Percentiles rank a stretch among this genome's conserved stretches.
Evolutionary conservation across 176 grass and related monocot genomes (phyloP).

Genomic region (Triticum turgidum): DNA sequence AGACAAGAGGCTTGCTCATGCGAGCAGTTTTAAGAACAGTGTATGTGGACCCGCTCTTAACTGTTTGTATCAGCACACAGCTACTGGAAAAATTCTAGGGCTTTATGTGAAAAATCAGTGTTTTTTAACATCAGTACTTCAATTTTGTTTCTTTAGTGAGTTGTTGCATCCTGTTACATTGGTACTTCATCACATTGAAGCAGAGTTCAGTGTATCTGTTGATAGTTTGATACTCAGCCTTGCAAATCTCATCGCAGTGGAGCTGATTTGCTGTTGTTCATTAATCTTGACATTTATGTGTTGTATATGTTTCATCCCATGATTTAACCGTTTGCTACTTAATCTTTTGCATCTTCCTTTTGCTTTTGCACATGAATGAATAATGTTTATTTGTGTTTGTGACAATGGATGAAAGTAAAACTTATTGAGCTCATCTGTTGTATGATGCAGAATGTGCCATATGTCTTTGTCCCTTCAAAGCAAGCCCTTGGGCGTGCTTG

Average conservation of each 20-base stretch:
- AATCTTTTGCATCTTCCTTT: neutral
- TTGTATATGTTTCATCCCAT: neutral
- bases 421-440: neutral
- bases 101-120: neutral
- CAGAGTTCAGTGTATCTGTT: neutral
- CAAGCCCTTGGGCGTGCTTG: slow-evolving; percentile 84
- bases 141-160: neutral
- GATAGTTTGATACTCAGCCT: neutral
- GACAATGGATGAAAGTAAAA: neutral
- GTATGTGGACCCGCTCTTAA: neutral
- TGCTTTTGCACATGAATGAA: neutral
- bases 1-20: neutral
- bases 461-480: slow-evolving; percentile 87
- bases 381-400: neutral
- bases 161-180: neutral
- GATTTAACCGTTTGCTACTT: neutral
- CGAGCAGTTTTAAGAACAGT: neutral
- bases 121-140: neutral
- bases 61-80: neutral
- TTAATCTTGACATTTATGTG: neutral
- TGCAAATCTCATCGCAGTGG: neutral
- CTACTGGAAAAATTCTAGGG: neutral
- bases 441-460: slow-evolving; percentile 67
- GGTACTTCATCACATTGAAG: neutral
- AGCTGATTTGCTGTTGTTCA: neutral